Base-by-base conservation (phyloP, 2,329 filamentous ascomycete genomes). In the Colletotrichum sp. region DNA sequence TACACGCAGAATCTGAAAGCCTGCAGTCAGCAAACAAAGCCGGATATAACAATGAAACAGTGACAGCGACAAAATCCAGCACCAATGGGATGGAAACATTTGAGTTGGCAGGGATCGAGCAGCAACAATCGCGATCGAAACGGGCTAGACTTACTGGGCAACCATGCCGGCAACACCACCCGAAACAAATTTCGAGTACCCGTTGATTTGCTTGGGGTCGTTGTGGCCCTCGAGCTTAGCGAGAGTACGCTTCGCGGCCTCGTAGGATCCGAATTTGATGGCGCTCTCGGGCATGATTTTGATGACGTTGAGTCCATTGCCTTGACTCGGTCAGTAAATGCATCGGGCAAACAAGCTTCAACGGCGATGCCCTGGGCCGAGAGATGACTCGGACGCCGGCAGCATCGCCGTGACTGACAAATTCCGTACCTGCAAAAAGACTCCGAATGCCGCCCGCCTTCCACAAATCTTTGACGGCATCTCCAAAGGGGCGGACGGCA, bases 261-360 rank as follows among this genome's bases (percentile, higher is more conserved):
- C 97, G 82, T 98, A 99, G 24, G 96, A 96, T 76, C 97, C 97
- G 84, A 99, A 99, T 85, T 98, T 98, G 83, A 99, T 98, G 30
- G 97, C 96, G 32, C 96, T 98, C 87, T 99, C 97, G 0, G 97
- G 97, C 95, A 99, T 98, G 76, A 99, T 97, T 85, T 99, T 99
- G 81, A 98, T 85, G 4, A 99, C 96, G 80, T 99, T 99, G 80
- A 99, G 88, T 5, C 97, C 97, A 82, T 99, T 99, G 49, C 97
- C 96, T 73, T 59, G 59, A 72, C 62, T 78, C 28, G n/a, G 77
- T 78, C 62, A 76, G 72, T 21, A 60, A 62, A 62, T 44, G 55
- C n/a, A 44, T 26, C 30, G 7, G 30, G 30, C 18, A 9, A 62
- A n/a, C 16, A 34, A 36, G 18, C 28, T 32, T 76, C 13, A 10